Evolutionary conservation across 148 eudicot species (phyloP).

Genomic region (Salicornia ramosissima): DNA sequence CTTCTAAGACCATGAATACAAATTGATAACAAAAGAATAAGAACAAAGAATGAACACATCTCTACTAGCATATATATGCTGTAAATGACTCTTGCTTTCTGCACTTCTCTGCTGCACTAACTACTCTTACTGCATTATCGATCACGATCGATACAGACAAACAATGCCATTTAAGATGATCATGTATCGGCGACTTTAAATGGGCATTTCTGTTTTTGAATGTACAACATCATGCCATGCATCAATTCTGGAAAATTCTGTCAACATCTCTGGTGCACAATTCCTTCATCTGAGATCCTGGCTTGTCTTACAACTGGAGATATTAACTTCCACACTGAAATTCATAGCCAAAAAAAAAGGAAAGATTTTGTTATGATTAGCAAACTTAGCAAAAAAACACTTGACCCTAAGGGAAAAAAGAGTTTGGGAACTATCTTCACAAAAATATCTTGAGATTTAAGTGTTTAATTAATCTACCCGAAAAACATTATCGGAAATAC

Average conservation of each 20-base stretch:
- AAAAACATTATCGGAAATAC: too few relatives aligned
- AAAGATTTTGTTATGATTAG: background rate
- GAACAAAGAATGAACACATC: slow-evolving; percentile 17
- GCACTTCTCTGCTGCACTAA: background rate
- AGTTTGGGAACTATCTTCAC: too few relatives aligned
- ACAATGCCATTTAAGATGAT: background rate
- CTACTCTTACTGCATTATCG: background rate
- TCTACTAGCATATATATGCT: slow-evolving; percentile 1
- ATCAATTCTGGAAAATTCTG: slow-evolving; percentile 12
- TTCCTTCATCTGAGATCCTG: slow-evolving; percentile 61
- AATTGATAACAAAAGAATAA: slow-evolving; percentile 2
- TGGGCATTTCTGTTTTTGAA: background rate
- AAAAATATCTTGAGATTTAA: background rate
- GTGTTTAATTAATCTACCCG: background rate
- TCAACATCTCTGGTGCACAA: slow-evolving; percentile 15
- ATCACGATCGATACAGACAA: background rate
- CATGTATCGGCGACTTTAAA: background rate
- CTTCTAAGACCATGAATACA: background rate
- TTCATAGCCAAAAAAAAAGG: background rate
- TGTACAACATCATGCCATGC: background rate
- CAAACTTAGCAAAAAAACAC: background rate
- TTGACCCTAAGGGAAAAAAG: too few relatives aligned
- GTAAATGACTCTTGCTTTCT: background rate
- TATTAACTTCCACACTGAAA: slow-evolving; percentile 85
- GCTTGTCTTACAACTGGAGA: slow-evolving; percentile 60